Percentiles rank a stretch among this genome's conserved stretches.
Evolutionary conservation across 1,284 basidiomycete genomes (phyloP).

Genomic region (Malassezia yamatoensis): DNA sequence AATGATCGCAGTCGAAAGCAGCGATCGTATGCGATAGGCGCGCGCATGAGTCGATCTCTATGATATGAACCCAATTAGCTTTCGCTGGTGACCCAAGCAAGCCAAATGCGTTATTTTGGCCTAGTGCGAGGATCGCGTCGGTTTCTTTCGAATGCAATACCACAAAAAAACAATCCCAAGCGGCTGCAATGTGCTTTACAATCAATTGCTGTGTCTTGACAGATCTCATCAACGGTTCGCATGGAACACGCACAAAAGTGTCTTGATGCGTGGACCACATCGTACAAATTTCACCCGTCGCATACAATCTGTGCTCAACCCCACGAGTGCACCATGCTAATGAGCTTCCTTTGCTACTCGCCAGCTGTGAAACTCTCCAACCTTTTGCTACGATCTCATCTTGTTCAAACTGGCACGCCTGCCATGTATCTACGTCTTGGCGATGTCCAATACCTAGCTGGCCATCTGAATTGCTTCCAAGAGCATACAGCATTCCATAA

Average conservation of each 20-base stretch:
- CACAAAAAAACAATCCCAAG: conserved; percentile 11
- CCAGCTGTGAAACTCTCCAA: not conserved
- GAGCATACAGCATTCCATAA: not conserved
- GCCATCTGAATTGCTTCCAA: conserved; percentile 12
- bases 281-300: not conserved
- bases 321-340: not conserved
- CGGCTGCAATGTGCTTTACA: not conserved
- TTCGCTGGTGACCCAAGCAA: not conserved
- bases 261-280: not conserved
- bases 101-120: conserved; percentile 7
- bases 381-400: not conserved
- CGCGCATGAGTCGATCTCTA: not conserved
- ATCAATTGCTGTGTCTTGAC: not conserved
- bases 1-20: too few species aligned
- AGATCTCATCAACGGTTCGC: not conserved
- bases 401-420: not conserved
- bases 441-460: conserved; percentile 16
- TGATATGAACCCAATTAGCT: not conserved
- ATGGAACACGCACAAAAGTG: not conserved
- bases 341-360: not conserved
- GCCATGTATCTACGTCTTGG: not conserved
- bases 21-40: not conserved
- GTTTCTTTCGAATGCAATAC: not conserved
- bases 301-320: not conserved
- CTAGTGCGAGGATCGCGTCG: conserved; percentile 4